Evolutionary conservation across 2,329 filamentous ascomycete genomes (phyloP), one percentile per base, ranked within the genome.

Genomic region (Alternaria ventricosa): DNA sequence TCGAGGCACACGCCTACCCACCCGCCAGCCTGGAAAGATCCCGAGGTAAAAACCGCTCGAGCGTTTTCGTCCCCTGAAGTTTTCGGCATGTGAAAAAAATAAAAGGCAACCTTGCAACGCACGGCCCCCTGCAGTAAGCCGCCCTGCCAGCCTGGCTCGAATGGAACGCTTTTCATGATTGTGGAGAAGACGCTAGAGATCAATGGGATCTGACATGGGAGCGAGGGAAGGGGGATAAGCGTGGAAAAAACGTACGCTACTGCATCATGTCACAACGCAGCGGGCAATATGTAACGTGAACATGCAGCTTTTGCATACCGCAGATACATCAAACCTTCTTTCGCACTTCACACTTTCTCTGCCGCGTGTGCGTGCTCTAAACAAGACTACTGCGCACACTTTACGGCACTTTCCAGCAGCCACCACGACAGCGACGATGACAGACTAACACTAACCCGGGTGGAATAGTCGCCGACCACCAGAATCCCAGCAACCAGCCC

Each of bases 1-100:
- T 66, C 45, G 58, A 58, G 43, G 27, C 27, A 25, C 22, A 23
- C 45, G 23, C 22, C 49, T 20, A 41, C 41, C 57, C 49, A 54
- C 47, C 60, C 51, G 57, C 56, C 62, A 56, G 51, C 28, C 51
- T 68, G 64, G 51, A 58, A 66, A 64, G 50, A 60, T 64, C 66
- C 66, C 64, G 64, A 66, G 66, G 64, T 55, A 58, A 61, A 68
- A 27, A 23, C 13, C 43, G 50, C n/a, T 36, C 47, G 57, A 62
- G 47, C 60, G 41, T 41, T 43, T 22, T 20, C 47, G 28, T 53
- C 49, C 49, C 36, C 43, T 47, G 28, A 23, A 8, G 15, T 53
- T 30, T 49, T 43, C 41, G 22, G 55, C 60, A 62, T 62, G 60
- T 62, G 60, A 62, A 41, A 53, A 53, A 53, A 53, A n/a, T 12